Base-by-base conservation (phyloP, 2,329 filamentous ascomycete genomes). In the Clonostachys solani region DNA sequence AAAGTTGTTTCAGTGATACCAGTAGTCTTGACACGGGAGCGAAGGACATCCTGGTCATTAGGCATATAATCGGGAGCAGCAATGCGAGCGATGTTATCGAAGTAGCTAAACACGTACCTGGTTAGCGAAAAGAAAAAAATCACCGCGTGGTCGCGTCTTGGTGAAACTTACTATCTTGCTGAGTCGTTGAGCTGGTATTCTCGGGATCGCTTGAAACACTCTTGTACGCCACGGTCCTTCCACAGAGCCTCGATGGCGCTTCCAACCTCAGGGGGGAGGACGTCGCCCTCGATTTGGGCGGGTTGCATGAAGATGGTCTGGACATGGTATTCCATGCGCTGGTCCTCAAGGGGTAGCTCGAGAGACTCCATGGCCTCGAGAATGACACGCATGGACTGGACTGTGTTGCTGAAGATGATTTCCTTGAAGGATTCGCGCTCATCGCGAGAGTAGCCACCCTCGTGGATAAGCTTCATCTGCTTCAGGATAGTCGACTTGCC, bases 381-480 rank as follows among this genome's bases (percentile, higher is more conserved):
- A 47, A 86, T 84, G 58, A 84, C 81, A 55, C 81, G 80, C 81
- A 85, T 85, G 36, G 81, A 84, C 64, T 85, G 81, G 15, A 85
- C 81, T 2, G 81, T 84, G 67, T 86, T 86, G 71, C 79, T 84
- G 71, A 84, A 85, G 62, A 86, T 84, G 60, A 84, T 84, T 59
- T 85, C 82, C 67, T 85, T 84, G 74, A 85, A 85, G 6, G 80
- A 84, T 64, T 85, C 81, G 52, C 81, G 77, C 66, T 86, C 82
- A 57, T 97, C 94, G 68, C 92, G 88, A 52, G 94, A 97, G 77
- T 97, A 99, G 59, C 94, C 92, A 54, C 94, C 94, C 78, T 99
- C 94, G 71, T 99, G 90, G 63, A 99, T 99, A 63, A 99, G 87
- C 80, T 97, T 99, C 94, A 99, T 97, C 77, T 97, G 92, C 77